These are phyloP conservation scores for Boletus tylopilopsis DNA, from an alignment of 768 basidiomycete genomes.

Conservation along the genomic window DNA sequence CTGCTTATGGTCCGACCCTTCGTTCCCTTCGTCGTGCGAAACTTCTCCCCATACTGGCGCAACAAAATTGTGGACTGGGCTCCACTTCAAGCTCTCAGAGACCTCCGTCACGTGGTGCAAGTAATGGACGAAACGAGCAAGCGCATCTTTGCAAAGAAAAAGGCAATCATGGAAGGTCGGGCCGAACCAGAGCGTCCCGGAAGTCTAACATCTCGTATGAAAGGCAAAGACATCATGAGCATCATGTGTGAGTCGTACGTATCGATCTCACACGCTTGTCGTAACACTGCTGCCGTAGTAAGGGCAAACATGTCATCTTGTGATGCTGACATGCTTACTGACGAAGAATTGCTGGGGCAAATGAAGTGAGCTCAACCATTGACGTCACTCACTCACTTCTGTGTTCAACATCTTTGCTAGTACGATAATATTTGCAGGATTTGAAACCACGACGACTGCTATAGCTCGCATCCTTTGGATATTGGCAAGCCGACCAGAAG, in stretches of 20 bases:
- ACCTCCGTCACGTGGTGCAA: slow-evolving; percentile 24
- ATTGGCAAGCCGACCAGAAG: slow-evolving; percentile 28
- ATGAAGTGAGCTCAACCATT: slow-evolving; percentile 30
- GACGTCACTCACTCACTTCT: background rate
- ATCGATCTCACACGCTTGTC: background rate
- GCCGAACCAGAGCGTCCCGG: slow-evolving; percentile 7
- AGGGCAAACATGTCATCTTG: slow-evolving; percentile 30
- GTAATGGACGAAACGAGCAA: slow-evolving; percentile 30
- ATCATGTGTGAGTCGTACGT: slow-evolving; percentile 32
- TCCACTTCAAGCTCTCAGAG: slow-evolving; percentile 26
- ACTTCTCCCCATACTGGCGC: slow-evolving; percentile 27
- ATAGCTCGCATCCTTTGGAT: slow-evolving; percentile 33
- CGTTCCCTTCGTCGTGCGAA: slow-evolving; percentile 29
- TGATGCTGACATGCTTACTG: slow-evolving; percentile 30
- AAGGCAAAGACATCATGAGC: slow-evolving; percentile 37
- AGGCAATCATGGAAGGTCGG: slow-evolving; percentile 15
- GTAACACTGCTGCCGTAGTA: slow-evolving; percentile 21
- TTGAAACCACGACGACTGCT: slow-evolving; percentile 30
- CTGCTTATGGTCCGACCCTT: slow-evolving; percentile 31
- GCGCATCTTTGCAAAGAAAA: slow-evolving; percentile 30
- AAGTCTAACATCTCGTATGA: slow-evolving; percentile 10
- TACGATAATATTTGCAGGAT: slow-evolving; percentile 34
- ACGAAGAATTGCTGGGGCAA: slow-evolving; percentile 36
- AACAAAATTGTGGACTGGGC: slow-evolving; percentile 33
- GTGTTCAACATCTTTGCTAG: slow-evolving; percentile 15